A percentile compares a stretch with the other conserved stretches of the same genome.
phyloP scores from a whole-genome alignment of 768 basidiomycete species.

The Sistotremastrum niveocremeum region DNA sequence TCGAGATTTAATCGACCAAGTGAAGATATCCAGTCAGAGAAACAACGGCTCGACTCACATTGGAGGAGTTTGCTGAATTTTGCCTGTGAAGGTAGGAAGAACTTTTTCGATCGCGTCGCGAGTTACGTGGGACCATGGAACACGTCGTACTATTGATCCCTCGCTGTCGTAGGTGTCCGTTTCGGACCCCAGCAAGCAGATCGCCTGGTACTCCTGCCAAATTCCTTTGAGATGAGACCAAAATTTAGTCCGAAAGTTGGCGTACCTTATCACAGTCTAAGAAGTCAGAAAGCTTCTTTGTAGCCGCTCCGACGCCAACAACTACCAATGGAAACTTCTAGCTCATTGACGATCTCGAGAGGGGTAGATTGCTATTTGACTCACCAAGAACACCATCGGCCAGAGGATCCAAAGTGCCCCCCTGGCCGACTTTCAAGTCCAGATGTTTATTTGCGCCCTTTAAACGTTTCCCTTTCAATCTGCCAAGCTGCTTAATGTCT shows the following conservation, averaged over 20 bases:
- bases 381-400: constrained; percentile 90
- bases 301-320: constrained; percentile 78
- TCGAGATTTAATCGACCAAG: background rate
- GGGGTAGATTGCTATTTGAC: constrained; percentile 5
- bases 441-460: constrained; percentile 16
- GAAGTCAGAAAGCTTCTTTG: constrained; percentile 74
- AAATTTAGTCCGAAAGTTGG: background rate
- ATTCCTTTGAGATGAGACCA: constrained; percentile 5
- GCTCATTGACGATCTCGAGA: background rate
- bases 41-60: constrained; percentile 39
- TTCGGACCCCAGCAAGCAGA: constrained; percentile 83
- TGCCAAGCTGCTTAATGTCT: constrained; percentile 28
- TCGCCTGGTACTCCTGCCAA: constrained; percentile 77
- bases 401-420: constrained; percentile 91
- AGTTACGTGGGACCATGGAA: constrained; percentile 77
- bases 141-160: constrained; percentile 63
- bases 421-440: constrained; percentile 75
- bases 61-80: constrained; percentile 84
- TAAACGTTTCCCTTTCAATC: constrained; percentile 20
- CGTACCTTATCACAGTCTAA: constrained; percentile 80
- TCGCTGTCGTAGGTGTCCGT: constrained; percentile 93
- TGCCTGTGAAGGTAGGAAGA: constrained; percentile 65
- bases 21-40: background rate
- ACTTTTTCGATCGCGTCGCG: constrained; percentile 55
- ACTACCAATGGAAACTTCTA: constrained; percentile 32